Evolutionary conservation across 768 basidiomycete species (phyloP).

Genomic region (Phylloporus scabripes): DNA sequence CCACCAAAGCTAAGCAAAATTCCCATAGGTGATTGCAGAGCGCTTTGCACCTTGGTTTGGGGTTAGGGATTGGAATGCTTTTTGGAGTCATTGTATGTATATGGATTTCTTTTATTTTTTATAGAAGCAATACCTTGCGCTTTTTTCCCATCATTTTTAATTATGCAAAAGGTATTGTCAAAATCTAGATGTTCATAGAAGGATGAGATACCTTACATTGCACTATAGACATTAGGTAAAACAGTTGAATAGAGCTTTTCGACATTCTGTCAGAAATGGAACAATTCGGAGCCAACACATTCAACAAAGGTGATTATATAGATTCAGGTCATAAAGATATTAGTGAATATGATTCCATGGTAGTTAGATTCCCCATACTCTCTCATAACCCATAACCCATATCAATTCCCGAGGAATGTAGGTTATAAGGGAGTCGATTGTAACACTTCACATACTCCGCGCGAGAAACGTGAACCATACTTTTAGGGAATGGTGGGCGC

Average conservation of each 20-base stretch:
- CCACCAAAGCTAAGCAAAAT: no score
- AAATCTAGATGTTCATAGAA: slow-evolving; percentile 4
- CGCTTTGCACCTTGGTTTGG: no score
- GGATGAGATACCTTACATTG: slow-evolving; percentile 4
- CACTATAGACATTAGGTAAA: not conserved
- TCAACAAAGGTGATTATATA: not conserved
- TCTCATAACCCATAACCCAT: no score
- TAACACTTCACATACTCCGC: not conserved
- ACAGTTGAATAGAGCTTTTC: not conserved
- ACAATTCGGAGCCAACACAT: not conserved
- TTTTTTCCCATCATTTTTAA: not conserved
- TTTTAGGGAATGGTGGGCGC: no score
- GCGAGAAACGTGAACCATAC: not conserved
- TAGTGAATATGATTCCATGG: not conserved
- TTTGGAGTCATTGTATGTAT: no score
- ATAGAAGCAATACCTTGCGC: not conserved
- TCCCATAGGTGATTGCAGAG: no score
- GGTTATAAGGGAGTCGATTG: no score
- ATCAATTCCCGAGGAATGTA: no score
- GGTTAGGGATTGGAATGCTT: no score
- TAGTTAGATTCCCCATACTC: no score
- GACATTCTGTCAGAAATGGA: not conserved
- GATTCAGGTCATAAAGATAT: not conserved
- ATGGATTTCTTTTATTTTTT: no score
- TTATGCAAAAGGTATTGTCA: not conserved